A percentile compares a stretch with the other conserved stretches of the same genome.
Evolutionary conservation across 164 flowering plant species (phyloP).

Genomic region (Paratinospora sagittata): DNA sequence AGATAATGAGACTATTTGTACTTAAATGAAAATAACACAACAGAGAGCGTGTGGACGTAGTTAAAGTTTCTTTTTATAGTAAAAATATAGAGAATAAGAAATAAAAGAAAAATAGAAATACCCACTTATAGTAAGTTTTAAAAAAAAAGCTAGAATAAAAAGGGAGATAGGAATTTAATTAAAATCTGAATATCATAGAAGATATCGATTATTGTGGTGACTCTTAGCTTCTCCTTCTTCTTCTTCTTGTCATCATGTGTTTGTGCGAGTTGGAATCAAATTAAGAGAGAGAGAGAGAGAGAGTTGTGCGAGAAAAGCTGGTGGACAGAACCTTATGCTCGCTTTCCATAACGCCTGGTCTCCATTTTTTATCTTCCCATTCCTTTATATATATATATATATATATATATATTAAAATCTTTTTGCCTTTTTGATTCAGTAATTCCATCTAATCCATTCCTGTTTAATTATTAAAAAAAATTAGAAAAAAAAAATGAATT

Average conservation of each 20-base stretch:
- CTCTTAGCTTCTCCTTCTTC: too few species aligned
- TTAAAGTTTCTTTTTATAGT: conserved; percentile 1
- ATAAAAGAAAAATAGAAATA: not conserved
- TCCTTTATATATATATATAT: too few species aligned
- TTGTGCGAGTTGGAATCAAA: conserved; percentile 14
- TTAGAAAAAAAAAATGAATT: too few species aligned
- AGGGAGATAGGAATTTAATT: not conserved
- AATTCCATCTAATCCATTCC: too few species aligned
- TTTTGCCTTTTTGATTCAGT: too few species aligned
- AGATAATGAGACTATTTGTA: too few species aligned
- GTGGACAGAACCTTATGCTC: conserved; percentile 24
- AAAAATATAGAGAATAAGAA: not conserved
- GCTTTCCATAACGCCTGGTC: conserved; percentile 23
- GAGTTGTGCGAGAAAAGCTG: conserved; percentile 13
- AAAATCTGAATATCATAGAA: not conserved
- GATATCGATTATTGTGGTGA: not conserved
- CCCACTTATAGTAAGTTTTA: not conserved
- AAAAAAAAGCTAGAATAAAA: too few species aligned
- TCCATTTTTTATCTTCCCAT: not conserved
- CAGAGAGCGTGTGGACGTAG: not conserved
- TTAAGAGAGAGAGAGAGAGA: not conserved
- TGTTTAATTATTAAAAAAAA: too few species aligned
- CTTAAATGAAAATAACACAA: too few species aligned
- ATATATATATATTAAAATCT: too few species aligned
- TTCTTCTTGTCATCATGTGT: not conserved